Percentiles rank a stretch among this genome's conserved stretches.
These are phyloP conservation scores for Candida taoyuanica DNA, from an alignment of 805 yeast species.

Conservation along the genomic window DNA sequence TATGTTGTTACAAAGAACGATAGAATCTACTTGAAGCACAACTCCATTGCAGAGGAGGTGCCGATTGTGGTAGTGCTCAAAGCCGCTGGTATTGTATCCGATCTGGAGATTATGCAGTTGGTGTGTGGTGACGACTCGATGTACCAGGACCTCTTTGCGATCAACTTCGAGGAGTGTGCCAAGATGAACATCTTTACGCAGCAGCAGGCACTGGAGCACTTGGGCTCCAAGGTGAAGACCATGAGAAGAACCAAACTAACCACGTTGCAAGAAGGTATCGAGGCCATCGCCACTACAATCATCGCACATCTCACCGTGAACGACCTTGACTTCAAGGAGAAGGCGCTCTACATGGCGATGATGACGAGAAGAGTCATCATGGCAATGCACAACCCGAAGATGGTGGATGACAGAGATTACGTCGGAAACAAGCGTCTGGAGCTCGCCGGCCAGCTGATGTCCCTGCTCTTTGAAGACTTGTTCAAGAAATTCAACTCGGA, in stretches of 20 bases:
- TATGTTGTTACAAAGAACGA: conserved; percentile 91
- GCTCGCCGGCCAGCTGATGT: conserved; percentile 95
- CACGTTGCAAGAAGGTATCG: conserved; percentile 89
- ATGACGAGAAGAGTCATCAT: conserved; percentile 95
- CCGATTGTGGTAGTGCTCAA: conserved; percentile 91
- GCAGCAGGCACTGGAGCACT: conserved; percentile 86
- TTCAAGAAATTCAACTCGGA: conserved; percentile 95
- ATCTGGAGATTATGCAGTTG: conserved; percentile 86
- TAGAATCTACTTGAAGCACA: conserved; percentile 86
- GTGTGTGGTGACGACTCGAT: conserved; percentile 88
- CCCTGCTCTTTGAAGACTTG: conserved; percentile 90
- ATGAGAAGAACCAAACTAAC: conserved; percentile 85
- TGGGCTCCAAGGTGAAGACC: conserved; percentile 90
- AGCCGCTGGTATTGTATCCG: conserved; percentile 93
- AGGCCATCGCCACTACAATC: conserved; percentile 91
- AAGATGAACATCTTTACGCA: conserved; percentile 83
- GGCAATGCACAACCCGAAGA: conserved; percentile 90
- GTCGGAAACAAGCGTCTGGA: conserved; percentile 97
- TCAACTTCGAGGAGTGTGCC: conserved; percentile 92
- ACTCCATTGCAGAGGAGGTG: conserved; percentile 90
- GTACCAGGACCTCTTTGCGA: conserved; percentile 88
- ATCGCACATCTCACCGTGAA: conserved; percentile 90
- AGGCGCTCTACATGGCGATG: conserved; percentile 89
- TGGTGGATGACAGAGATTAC: conserved; percentile 98
- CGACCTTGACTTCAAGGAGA: conserved; percentile 84